A percentile compares a stretch with the other conserved stretches of the same genome.
Evolutionary conservation across 2,329 filamentous ascomycete species (phyloP).

Genomic region (Xylariaceae sp.): DNA sequence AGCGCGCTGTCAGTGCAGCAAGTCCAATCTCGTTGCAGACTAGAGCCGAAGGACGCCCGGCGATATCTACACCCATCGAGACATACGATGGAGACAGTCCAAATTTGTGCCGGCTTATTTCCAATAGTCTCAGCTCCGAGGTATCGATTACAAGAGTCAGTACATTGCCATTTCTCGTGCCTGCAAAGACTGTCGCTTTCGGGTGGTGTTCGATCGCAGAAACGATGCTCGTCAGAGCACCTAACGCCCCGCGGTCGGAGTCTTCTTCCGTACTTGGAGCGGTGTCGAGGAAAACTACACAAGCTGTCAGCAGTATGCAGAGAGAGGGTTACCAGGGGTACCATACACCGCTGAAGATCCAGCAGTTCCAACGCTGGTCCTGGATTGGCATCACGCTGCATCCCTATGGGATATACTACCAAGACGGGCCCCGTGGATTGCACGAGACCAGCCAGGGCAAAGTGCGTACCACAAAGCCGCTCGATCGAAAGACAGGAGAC

Average conservation of each 20-base stretch:
- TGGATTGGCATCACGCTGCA: too few species aligned
- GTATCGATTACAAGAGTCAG: slow-evolving; percentile 28
- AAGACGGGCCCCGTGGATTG: slow-evolving; percentile 11
- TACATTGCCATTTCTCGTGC: slow-evolving; percentile 46
- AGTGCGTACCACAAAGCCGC: slow-evolving; percentile 8
- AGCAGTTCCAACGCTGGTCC: too few species aligned
- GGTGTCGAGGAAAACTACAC: too few species aligned
- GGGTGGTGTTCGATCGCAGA: slow-evolving; percentile 20
- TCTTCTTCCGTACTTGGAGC: too few species aligned
- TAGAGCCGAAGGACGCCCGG: slow-evolving; percentile 37
- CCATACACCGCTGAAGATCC: too few species aligned
- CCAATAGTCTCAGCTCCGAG: slow-evolving; percentile 8
- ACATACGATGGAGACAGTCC: slow-evolving; percentile 22
- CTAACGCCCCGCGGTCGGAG: slow-evolving; percentile 16
- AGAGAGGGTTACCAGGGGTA: too few species aligned
- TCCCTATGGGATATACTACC: slow-evolving; percentile 13
- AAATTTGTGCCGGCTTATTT: slow-evolving; percentile 14
- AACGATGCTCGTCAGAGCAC: slow-evolving; percentile 41
- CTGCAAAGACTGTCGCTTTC: slow-evolving; percentile 31
- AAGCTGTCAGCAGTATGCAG: too few species aligned
- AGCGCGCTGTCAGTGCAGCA: slow-evolving; percentile 15
- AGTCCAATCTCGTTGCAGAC: slow-evolving; percentile 28
- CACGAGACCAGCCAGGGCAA: slow-evolving; percentile 18
- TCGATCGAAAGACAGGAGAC: slow-evolving; percentile 37
- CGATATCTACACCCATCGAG: slow-evolving; percentile 22